Conservation (phyloP, 768 basidiomycete species). For the Goffeauzyma gilvescens region DNA sequence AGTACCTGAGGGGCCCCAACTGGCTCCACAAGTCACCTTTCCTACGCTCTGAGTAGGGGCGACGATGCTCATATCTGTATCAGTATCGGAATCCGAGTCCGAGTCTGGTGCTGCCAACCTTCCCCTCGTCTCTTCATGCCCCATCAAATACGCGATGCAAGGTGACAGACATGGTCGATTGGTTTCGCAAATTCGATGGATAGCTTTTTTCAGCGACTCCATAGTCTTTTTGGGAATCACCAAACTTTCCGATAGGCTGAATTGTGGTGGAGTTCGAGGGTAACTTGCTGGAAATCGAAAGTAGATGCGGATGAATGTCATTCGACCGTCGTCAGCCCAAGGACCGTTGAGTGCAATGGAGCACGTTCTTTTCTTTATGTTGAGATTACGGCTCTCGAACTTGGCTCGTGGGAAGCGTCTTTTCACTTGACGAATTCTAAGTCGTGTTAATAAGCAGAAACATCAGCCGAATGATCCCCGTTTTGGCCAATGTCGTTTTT, state of each 20-base stretch:
- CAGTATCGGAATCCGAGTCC: constrained; percentile 28
- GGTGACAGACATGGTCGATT: constrained; percentile 68
- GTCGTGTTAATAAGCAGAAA: background rate
- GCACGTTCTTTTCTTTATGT: constrained; percentile 43
- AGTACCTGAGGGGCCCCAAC: constrained; percentile 71
- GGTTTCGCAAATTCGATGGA: constrained; percentile 50
- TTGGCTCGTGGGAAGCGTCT: constrained; percentile 57
- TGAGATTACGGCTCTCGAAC: constrained; percentile 52
- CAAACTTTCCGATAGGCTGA: constrained; percentile 68
- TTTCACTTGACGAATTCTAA: constrained; percentile 37
- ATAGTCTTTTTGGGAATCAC: constrained; percentile 60
- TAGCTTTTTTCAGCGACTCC: constrained; percentile 55
- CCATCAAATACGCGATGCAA: constrained; percentile 63
- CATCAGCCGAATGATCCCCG: background rate
- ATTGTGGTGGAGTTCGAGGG: constrained; percentile 42
- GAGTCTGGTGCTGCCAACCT: constrained; percentile 15
- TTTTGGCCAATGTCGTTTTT: too few species aligned
- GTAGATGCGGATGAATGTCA: constrained; percentile 61
- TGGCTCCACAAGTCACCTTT: constrained; percentile 57
- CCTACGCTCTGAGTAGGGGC: constrained; percentile 49
- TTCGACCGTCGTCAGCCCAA: constrained; percentile 69
- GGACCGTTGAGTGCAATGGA: constrained; percentile 74
- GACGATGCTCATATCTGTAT: constrained; percentile 12
- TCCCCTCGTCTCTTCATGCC: constrained; percentile 34
- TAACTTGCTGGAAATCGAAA: constrained; percentile 78